Percentiles rank a stretch among this genome's conserved stretches.
Evolutionary conservation across 2,329 filamentous ascomycete genomes (phyloP).

Genomic region (Macroventuria anomochaeta): DNA sequence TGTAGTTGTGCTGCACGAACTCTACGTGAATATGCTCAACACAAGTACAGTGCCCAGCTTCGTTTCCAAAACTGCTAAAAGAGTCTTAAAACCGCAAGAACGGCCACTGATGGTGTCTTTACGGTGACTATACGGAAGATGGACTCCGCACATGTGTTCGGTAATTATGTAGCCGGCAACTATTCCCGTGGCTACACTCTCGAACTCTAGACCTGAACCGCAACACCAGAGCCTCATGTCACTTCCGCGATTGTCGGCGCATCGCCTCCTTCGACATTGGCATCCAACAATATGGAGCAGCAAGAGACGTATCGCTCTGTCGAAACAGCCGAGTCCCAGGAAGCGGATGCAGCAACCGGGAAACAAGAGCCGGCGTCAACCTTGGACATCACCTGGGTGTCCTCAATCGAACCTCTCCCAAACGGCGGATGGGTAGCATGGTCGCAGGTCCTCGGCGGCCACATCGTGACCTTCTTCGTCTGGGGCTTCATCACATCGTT

Average conservation of each 20-base stretch:
- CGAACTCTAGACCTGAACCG: not conserved
- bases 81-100: too few relatives aligned
- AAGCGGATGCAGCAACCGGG: not conserved
- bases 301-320: not conserved
- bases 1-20: too few relatives aligned
- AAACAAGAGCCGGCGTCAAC: not conserved
- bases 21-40: too few relatives aligned
- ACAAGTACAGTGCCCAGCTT: too few relatives aligned
- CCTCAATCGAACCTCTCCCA: constrained; percentile 33
- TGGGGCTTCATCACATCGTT: constrained; percentile 54
- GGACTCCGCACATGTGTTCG: constrained; percentile 3
- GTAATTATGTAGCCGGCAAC: constrained; percentile 7
- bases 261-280: not conserved
- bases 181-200: not conserved
- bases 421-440: constrained; percentile 51
- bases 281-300: not conserved
- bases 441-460: constrained; percentile 40
- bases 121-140: too few relatives aligned
- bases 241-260: too few relatives aligned
- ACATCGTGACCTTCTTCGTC: constrained; percentile 37
- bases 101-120: too few relatives aligned
- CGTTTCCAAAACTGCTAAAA: too few relatives aligned
- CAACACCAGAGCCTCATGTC: not conserved
- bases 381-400: constrained; percentile 9
- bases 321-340: not conserved